These are phyloP conservation scores for Mucor circinelloides DNA, from an alignment of 371 early-diverging fungal genomes.

Conservation along the genomic window DNA sequence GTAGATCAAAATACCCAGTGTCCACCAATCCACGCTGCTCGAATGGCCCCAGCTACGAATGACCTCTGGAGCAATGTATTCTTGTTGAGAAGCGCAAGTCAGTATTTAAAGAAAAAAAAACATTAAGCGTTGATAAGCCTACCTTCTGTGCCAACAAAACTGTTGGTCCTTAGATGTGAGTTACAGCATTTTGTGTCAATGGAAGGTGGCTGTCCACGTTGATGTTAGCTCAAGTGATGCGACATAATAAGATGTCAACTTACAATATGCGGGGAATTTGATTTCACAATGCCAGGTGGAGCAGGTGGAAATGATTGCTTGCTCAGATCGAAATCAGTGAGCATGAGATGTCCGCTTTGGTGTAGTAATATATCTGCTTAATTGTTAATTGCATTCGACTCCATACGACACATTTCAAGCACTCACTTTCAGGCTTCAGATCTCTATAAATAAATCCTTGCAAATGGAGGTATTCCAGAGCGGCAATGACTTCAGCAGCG, in stretches of 20 bases:
- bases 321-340: constrained; percentile 95
- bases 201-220: constrained; percentile 52
- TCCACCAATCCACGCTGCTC: constrained; percentile 98
- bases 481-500: constrained; percentile 93
- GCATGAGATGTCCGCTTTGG: constrained; percentile 93
- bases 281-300: constrained; percentile 77
- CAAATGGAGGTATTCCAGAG: constrained; percentile 94
- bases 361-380: constrained; percentile 85
- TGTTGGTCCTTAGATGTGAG: constrained; percentile 85
- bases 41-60: constrained; percentile 92
- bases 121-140: too few species aligned
- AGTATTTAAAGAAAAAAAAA: too few species aligned
- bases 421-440: constrained; percentile 97
- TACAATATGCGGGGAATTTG: constrained; percentile 54
- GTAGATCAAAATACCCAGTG: constrained; percentile 94
- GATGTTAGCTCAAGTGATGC: neutral
- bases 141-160: constrained; percentile 97
- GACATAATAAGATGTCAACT: constrained; percentile 14
- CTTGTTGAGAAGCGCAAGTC: constrained; percentile 29
- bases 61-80: constrained; percentile 96
- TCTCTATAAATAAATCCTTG: constrained; percentile 97
- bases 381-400: neutral
- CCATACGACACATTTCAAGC: neutral
- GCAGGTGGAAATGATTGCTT: constrained; percentile 81
- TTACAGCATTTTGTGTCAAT: constrained; percentile 90